Base-by-base conservation (phyloP, 208 protist genomes). In the Paratrypanosoma confusum region DNA sequence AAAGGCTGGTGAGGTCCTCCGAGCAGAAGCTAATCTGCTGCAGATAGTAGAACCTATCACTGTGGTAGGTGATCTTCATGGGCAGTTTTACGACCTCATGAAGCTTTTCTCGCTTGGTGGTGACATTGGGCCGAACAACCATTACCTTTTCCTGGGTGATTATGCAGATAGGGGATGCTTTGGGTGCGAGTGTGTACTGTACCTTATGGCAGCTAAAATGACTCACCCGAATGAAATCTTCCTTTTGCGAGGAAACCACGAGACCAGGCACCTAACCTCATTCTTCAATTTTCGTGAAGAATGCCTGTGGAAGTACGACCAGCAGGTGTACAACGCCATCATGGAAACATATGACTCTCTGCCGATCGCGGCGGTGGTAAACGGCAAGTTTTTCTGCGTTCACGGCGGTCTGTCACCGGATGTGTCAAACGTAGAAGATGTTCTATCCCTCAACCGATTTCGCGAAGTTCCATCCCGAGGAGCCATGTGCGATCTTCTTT, bases 401-500 rank as follows among this genome's bases (percentile, higher is more conserved):
- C 97, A 99, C 61, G 97, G 94, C 10, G 97, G 97, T 16, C 81
- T 99, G 7, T 97, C 90, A 18, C 97, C 97, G 11, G 84, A 98
- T 53, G 70, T 99, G 5, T 75, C 87, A 1, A 66, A 69, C 18
- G 56, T 98, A 46, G 72, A 93, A 8, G 87, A 99, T 52, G 91
- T 99, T 40, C 42, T 70, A 14, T 63, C 73, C 22, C 90, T 99
- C 52, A 39, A 90, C 25, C 79, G 98, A 4, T 98, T 98, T 36
- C 97, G 94, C 14, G 94, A 99, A 50, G 84, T 99, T 5, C 97
- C 97, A n/a, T 89, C 98, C 45, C 81, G 66, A 24, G 93, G 97
- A 6, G 75, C 98, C 8, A 85, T 99, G 39, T 99, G 97, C 77
- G 98, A 99, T 56, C 68, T 99, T 23, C 66, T 99, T 3, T 99